Evolutionary conservation across 2,329 filamentous ascomycete genomes (phyloP).

Genomic region (Claviceps pazoutovae): DNA sequence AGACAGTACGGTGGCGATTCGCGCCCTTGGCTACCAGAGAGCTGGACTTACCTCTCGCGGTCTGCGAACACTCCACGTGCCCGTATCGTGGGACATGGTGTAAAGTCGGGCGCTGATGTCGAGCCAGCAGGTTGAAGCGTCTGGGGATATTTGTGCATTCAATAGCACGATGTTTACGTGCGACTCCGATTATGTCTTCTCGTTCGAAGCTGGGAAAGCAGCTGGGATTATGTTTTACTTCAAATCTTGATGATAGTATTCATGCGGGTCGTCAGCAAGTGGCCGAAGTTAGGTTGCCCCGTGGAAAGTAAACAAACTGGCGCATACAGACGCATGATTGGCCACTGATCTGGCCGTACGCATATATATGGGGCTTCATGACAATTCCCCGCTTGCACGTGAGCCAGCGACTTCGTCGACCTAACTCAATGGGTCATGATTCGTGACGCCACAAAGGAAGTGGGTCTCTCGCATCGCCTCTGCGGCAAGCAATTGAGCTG

Average conservation of each 20-base stretch:
- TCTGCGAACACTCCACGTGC: slow-evolving; percentile 82
- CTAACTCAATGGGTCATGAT: neutral
- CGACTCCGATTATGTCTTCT: slow-evolving; percentile 1
- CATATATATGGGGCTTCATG: too few relatives aligned
- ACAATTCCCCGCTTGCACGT: slow-evolving; percentile 9
- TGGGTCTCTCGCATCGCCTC: too few relatives aligned
- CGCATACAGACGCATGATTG: slow-evolving; percentile 13
- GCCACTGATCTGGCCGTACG: neutral
- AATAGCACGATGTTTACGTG: neutral
- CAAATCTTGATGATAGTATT: neutral
- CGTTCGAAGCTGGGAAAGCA: neutral
- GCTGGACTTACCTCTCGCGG: slow-evolving; percentile 62
- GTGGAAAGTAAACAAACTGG: slow-evolving; percentile 30
- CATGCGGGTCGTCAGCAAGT: neutral
- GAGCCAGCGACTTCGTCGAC: slow-evolving; percentile 4
- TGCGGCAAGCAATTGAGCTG: slow-evolving; percentile 3
- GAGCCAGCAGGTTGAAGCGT: neutral
- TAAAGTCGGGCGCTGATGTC: slow-evolving; percentile 6
- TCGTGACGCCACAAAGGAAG: too few relatives aligned
- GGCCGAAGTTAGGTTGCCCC: slow-evolving; percentile 23
- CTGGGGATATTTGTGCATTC: neutral
- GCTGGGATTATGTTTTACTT: neutral
- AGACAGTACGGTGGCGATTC: neutral
- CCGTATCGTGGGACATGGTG: slow-evolving; percentile 72
- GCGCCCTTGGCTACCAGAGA: slow-evolving; percentile 3